Conservation (phyloP, 2,329 filamentous ascomycete species). For the Pseudonectria foliicola region DNA sequence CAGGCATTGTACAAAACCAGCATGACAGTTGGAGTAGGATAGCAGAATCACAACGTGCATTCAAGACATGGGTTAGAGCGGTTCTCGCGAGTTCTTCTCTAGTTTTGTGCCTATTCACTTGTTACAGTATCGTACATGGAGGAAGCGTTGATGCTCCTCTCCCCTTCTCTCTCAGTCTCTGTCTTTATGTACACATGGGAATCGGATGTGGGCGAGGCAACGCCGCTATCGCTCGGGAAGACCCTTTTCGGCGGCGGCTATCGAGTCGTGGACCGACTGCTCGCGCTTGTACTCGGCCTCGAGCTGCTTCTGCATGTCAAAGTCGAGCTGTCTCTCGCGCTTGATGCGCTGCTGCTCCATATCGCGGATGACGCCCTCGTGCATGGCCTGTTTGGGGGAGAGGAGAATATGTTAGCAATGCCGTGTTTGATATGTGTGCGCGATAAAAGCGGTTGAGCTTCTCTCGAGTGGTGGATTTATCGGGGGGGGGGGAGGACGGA, state of each 20-base stretch:
- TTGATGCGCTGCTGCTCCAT: slow-evolving; percentile 91
- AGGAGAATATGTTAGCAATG: neutral
- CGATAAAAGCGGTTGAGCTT: too few relatives aligned
- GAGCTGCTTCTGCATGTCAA: slow-evolving; percentile 79
- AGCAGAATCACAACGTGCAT: slow-evolving; percentile 17
- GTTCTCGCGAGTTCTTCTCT: too few relatives aligned
- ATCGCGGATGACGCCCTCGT: slow-evolving; percentile 86
- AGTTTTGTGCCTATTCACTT: neutral
- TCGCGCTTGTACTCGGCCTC: slow-evolving; percentile 87
- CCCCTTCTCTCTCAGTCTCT: too few relatives aligned
- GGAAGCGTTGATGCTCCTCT: too few relatives aligned
- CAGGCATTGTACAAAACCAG: slow-evolving; percentile 14
- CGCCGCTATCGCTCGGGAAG: slow-evolving; percentile 19
- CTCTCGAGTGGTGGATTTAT: too few relatives aligned
- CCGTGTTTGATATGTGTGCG: too few relatives aligned
- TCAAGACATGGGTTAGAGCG: slow-evolving; percentile 6
- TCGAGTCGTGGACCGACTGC: slow-evolving; percentile 60
- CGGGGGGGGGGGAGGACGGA: slow-evolving; percentile 37
- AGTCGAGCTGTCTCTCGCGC: slow-evolving; percentile 84
- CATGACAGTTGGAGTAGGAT: slow-evolving; percentile 12
- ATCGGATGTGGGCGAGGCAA: too few relatives aligned
- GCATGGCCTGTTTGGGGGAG: slow-evolving; percentile 66
- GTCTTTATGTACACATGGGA: too few relatives aligned
- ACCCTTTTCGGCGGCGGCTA: slow-evolving; percentile 18
- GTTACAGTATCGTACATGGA: too few relatives aligned